Base-by-base conservation (phyloP, 148 eudicot genomes). In the Chenopodium quinoa region DNA sequence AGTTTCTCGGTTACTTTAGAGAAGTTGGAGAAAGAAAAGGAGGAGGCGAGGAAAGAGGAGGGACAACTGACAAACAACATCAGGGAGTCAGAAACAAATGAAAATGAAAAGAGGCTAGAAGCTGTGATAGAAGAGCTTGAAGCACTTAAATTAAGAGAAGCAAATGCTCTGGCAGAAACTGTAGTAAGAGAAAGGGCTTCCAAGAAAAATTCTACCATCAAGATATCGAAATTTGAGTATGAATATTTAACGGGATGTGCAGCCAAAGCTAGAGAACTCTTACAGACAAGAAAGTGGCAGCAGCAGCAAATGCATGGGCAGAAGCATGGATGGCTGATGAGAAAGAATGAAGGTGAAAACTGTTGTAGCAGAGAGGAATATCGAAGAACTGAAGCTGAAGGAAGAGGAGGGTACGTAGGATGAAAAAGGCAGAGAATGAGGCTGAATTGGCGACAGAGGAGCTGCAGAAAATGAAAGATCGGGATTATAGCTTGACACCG, bases 281-380 rank as follows among this genome's bases (percentile, higher is more conserved):
- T 80, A 98, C 95, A 64, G 91, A 92, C 44, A 94, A 90, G 84
- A 97, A 97, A 75, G 91, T 92, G 27, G 92, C 81, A 34, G 37
- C 5, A 40, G 99, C 99, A 56, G 98, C 97, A 82, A 81, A 88
- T 69, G 91, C 91, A 13, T 94, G 99, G 97, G 78, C 86, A 9
- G 87, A 89, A 81, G 95, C 99, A 71, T 68, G 92, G 4, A 88
- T 83, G 86, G 91, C 92, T 14, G 91, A 89, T 37, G 94, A 92
- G 87, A 89, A 79, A 76, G 96, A 92, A 91, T 87, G 78, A 64
- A 81, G 46, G 86, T 91, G 77, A 83, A 85, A 78, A 81, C 83
- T 2, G 91, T 85, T 72, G 44, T 79, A 32, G 79, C 78, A 56
- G 56, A 83, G 32, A 86, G 82, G 50, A 86, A 90, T 81, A 86